Conservation (phyloP, 208 protist genomes). For the Trypanosoma scelopori region DNA sequence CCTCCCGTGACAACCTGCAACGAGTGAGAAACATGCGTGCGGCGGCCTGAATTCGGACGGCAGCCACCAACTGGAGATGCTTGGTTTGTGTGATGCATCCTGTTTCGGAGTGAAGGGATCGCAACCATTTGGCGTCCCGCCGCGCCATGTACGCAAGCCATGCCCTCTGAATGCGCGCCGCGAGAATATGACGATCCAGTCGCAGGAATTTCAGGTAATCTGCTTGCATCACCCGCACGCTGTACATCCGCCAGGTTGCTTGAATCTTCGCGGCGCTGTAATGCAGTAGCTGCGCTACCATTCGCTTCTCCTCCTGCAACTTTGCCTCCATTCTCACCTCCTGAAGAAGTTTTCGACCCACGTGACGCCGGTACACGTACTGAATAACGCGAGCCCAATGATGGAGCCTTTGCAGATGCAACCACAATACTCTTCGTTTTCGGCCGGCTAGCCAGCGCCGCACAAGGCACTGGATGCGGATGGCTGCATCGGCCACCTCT, state of each 20-base stretch:
- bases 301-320: conserved; percentile 10
- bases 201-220: conserved; percentile 49
- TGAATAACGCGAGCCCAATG: conserved; percentile 33
- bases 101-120: background rate
- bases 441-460: conserved; percentile 38
- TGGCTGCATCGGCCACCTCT: conserved; percentile 50
- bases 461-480: conserved; percentile 46
- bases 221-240: conserved; percentile 2
- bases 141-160: conserved; percentile 47
- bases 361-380: conserved; percentile 27
- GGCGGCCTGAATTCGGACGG: conserved; percentile 41
- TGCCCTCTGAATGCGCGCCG: conserved; percentile 44
- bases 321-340: background rate
- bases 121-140: background rate
- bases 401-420: conserved; percentile 7
- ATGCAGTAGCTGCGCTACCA: conserved; percentile 18
- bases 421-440: background rate
- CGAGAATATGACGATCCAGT: conserved; percentile 50
- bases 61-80: conserved; percentile 25
- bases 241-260: conserved; percentile 53
- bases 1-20: background rate
- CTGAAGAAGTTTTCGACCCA: conserved; percentile 6
- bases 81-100: conserved; percentile 11
- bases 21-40: conserved; percentile 64
- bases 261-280: conserved; percentile 65